Evolutionary conservation across 768 basidiomycete genomes (phyloP), one percentile per base, ranked within the genome.

Genomic region (Mycena rebaudengoi): DNA sequence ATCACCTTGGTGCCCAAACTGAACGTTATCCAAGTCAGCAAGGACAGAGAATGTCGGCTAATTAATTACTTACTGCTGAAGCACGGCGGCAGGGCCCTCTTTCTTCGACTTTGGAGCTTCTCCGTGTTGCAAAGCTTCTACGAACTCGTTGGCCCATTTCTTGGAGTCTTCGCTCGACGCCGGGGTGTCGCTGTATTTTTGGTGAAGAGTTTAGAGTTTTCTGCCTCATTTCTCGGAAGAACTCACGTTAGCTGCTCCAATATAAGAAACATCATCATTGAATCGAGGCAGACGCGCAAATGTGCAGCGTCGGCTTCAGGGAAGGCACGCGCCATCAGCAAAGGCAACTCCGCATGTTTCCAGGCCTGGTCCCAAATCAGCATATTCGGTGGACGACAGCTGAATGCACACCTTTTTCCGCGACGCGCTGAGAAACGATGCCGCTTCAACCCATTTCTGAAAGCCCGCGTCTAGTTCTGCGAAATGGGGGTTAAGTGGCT

Each of bases 221-320:
- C n/a, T n/a, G n/a, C 39, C 10, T 37, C 32, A 18, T 11, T 16
- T 10, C 33, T 7, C 32, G 20, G 23, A 35, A 11, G 5, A 26
- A 39, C 63, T 51, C 59, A 70, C 71, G 68, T 73, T 30, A 69
- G 33, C 28, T 69, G 61, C 28, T 73, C 71, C 18, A 73, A 41
- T n/a, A 71, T 66, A 32, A 73, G 51, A 44, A 68, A 65, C 59
- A 67, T 62, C 64, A 54, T 70, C 66, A 71, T 66, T 4, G 26
- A 63, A 7, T 69, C 66, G 5, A 71, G 58, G 52, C 62, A 61
- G 35, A 68, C 69, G 18, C 58, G 64, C 35, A 73, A 44, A 40
- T 66, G 66, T 12, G 52, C 49, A 18, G 50, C 57, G 44, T 65
- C 63, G 7, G 71, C 68, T 5, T 65, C 55, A 20, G 70, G 71